Evolutionary conservation across 2,329 filamentous ascomycete genomes (phyloP).

Genomic region (Curvularia eragrostidis): DNA sequence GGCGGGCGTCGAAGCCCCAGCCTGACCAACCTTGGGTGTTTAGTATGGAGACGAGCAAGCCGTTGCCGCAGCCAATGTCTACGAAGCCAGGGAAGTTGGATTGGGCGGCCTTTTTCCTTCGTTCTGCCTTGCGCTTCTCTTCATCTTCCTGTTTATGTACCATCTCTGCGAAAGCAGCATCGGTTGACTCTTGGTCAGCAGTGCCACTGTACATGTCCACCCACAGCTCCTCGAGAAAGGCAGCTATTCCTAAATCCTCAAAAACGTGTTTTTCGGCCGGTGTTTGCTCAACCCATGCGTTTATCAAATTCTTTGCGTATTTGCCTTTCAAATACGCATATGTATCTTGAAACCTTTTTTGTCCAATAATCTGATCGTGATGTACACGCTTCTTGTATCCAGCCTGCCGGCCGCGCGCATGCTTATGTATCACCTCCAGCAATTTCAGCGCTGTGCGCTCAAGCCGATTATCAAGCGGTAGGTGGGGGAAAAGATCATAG

Average conservation of each 20-base stretch:
- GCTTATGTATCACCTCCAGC: slow-evolving; percentile 73
- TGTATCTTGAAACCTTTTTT: slow-evolving; percentile 78
- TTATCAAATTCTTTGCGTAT: slow-evolving; percentile 74
- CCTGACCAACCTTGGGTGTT: slow-evolving; percentile 80
- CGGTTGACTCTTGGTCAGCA: neutral
- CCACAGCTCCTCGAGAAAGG: slow-evolving; percentile 94
- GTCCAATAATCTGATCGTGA: slow-evolving; percentile 81
- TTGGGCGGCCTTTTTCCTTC: slow-evolving; percentile 19
- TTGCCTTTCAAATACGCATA: slow-evolving; percentile 80
- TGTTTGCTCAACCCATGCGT: slow-evolving; percentile 84
- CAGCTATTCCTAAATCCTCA: slow-evolving; percentile 88
- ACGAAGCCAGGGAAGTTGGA: slow-evolving; percentile 82
- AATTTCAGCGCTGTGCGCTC: slow-evolving; percentile 72
- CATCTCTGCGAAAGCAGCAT: slow-evolving; percentile 8
- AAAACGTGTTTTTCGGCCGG: slow-evolving; percentile 93
- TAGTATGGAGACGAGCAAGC: slow-evolving; percentile 84
- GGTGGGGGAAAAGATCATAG: slow-evolving; percentile 56
- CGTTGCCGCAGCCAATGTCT: slow-evolving; percentile 95
- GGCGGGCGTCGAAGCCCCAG: slow-evolving; percentile 91
- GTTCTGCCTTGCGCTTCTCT: neutral
- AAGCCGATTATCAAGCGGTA: slow-evolving; percentile 60
- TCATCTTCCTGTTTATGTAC: slow-evolving; percentile 12
- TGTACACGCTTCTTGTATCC: slow-evolving; percentile 83
- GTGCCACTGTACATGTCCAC: slow-evolving; percentile 71
- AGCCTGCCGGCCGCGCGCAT: slow-evolving; percentile 67